Percentiles rank a stretch among this genome's conserved stretches.
phyloP scores from a whole-genome alignment of 495 filamentous ascomycete genomes.

The Penicillium verhagenii region DNA sequence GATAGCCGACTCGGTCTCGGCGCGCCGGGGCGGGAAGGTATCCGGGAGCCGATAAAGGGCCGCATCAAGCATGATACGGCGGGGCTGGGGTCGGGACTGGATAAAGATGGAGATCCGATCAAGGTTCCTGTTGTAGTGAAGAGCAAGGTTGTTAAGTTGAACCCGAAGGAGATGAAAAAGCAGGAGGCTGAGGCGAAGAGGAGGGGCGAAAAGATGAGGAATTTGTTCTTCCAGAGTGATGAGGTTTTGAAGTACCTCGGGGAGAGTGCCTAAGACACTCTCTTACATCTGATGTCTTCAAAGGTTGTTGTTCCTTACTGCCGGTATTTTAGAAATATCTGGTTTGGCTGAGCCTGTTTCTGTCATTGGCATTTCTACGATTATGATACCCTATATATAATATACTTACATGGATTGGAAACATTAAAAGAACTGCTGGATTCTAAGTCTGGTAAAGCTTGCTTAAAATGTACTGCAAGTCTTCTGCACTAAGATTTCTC shows the following conservation, averaged over 20 bases:
- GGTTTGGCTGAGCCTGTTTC: not conserved
- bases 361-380: not conserved
- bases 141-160: slow-evolving; percentile 57
- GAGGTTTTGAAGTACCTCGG: slow-evolving; percentile 75
- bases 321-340: no score
- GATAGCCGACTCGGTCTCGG: slow-evolving; percentile 76
- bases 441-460: not conserved
- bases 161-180: slow-evolving; percentile 68
- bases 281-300: not conserved
- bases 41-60: slow-evolving; percentile 70
- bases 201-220: slow-evolving; percentile 59
- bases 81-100: slow-evolving; percentile 59
- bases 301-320: no score
- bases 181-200: slow-evolving; percentile 58
- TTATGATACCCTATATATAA: slow-evolving; percentile 1
- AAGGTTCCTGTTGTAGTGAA: slow-evolving; percentile 29
- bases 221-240: slow-evolving; percentile 66
- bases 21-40: slow-evolving; percentile 63
- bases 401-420: not conserved
- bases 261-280: slow-evolving; percentile 12
- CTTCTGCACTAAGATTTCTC: not conserved
- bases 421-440: not conserved
- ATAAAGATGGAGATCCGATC: slow-evolving; percentile 24
- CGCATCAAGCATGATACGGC: slow-evolving; percentile 70
- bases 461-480: not conserved